phyloP scores from a whole-genome alignment of 164 flowering plant species.

The Vitis cinerea region DNA sequence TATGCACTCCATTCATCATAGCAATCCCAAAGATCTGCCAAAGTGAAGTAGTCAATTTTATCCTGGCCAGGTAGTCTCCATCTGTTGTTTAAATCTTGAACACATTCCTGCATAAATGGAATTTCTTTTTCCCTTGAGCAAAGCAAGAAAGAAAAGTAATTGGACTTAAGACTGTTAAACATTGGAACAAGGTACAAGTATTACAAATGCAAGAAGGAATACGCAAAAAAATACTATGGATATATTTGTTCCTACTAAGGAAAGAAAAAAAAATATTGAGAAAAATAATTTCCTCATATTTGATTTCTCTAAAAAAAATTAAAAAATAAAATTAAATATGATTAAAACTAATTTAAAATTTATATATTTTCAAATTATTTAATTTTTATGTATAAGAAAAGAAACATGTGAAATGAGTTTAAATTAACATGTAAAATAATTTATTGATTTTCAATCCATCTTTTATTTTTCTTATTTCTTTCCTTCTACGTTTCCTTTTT shows the following conservation, averaged over 20 bases:
- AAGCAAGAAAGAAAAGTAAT: not conserved
- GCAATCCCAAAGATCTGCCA: constrained; percentile 50
- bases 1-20: constrained; percentile 58
- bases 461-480: too few species aligned
- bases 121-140: not conserved
- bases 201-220: too few species aligned
- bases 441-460: not conserved
- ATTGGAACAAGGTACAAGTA: too few species aligned
- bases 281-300: too few species aligned
- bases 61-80: constrained; percentile 41
- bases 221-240: not conserved
- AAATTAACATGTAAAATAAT: not conserved
- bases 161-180: not conserved
- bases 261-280: too few species aligned
- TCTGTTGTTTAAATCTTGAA: constrained; percentile 24
- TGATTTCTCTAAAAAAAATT: too few species aligned
- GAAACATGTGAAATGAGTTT: not conserved
- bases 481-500: too few species aligned
- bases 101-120: constrained; percentile 22
- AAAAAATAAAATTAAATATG: not conserved
- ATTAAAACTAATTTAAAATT: too few species aligned
- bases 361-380: too few species aligned
- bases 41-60: constrained; percentile 34
- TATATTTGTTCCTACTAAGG: not conserved
- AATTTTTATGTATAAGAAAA: not conserved